Base-by-base conservation (phyloP, 257 asterid genomes). In the Solanum neorickii region DNA sequence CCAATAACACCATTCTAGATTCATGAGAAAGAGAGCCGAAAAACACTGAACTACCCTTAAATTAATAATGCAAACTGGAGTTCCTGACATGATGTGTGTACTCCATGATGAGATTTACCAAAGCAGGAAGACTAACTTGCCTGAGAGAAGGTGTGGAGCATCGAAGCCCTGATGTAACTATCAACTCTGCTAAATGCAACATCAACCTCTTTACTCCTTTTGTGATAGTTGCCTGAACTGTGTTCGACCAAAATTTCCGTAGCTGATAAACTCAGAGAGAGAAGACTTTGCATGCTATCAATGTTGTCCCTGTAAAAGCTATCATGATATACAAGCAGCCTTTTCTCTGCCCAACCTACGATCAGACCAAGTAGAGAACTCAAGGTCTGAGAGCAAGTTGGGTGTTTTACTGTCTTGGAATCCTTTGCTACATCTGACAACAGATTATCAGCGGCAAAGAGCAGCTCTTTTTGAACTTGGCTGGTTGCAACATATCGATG, bases 101-200 rank as follows among this genome's bases (percentile, higher is more conserved):
- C 82, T 23, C 25, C 29, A 83, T 16, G 56, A 35, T 21, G 18
- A 86, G 31, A 18, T 39, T 85, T 75, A 62, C 42, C 31, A n/a
- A 69, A 86, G 87, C 59, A 47, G 85, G 69, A 83, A 56, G 31
- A 39, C 44, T 70, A 87, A 91, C 98, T 94, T 94, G 98, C 99
- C 99, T 94, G 96, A 87, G 93, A 87, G 89, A 91, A 96, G 86
- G 95, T 92, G 86, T 75, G 89, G 88, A 89, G 87, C 89, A 94
- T 59, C 16, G 99, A 95, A 69, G 98, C 94, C 91, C 98, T 96
- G 91, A 96, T 94, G 87, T 93, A 95, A 83, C 92, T 86, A 74
- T 96, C 98, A 74, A 94, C 94, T 91, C 88, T 91, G 85, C 70
- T 83, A 86, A 88, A 88, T 86, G 94, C 90, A 86, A 92, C 92